Evolutionary conservation across 495 filamentous ascomycete species (phyloP).

Genomic region (Penicillium tannophilum): DNA sequence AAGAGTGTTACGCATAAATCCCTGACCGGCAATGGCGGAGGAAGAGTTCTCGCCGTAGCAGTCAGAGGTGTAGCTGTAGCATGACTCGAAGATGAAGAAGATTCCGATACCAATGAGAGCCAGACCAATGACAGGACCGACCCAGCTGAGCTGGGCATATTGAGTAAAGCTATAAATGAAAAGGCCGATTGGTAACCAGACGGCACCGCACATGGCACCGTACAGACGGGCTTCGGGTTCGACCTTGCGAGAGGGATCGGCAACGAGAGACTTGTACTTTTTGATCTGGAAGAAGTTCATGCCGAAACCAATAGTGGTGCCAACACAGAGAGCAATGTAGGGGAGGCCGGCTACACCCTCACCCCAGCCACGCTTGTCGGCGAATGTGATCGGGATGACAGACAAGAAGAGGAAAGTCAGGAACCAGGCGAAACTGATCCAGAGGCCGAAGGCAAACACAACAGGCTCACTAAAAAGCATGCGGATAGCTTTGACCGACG

Average conservation of each 20-base stretch:
- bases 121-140: slow-evolving; percentile 62
- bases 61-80: slow-evolving; percentile 46
- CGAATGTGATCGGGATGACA: slow-evolving; percentile 70
- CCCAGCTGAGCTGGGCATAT: slow-evolving; percentile 63
- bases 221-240: slow-evolving; percentile 55
- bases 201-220: slow-evolving; percentile 63
- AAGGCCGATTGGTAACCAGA: slow-evolving; percentile 72
- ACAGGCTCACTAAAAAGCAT: slow-evolving; percentile 75
- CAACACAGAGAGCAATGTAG: slow-evolving; percentile 69
- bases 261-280: slow-evolving; percentile 61
- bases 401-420: slow-evolving; percentile 78
- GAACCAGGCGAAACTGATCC: slow-evolving; percentile 74
- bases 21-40: slow-evolving; percentile 51
- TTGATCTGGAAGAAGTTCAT: slow-evolving; percentile 57
- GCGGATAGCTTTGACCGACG: slow-evolving; percentile 58
- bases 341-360: slow-evolving; percentile 70
- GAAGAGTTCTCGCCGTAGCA: slow-evolving; percentile 50
- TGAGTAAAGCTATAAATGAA: slow-evolving; percentile 83
- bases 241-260: slow-evolving; percentile 58
- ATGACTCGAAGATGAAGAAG: slow-evolving; percentile 51
- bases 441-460: slow-evolving; percentile 71
- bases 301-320: slow-evolving; percentile 65
- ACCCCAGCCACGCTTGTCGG: slow-evolving; percentile 66
- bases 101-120: slow-evolving; percentile 46
- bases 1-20: slow-evolving; percentile 51